Evolutionary conservation across 768 basidiomycete genomes (phyloP), one percentile per base, ranked within the genome.

Genomic region (Scleroderma citrinum): DNA sequence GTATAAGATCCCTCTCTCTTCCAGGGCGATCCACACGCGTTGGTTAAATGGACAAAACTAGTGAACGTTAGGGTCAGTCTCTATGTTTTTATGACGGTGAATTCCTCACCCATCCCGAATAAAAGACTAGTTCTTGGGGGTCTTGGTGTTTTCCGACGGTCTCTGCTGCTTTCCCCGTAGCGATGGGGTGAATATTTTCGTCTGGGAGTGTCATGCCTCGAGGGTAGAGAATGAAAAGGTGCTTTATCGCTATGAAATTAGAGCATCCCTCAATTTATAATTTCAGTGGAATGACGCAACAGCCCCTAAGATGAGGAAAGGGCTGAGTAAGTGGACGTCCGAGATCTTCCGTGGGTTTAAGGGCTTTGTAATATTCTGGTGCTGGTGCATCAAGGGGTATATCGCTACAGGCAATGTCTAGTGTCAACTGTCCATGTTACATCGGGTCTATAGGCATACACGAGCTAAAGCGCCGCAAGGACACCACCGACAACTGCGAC

Each of bases 1-100:
- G 57, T 86, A 87, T 1, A 78, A 77, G 24, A 86, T 77, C 0
- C 76, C 75, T 47, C 73, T 77, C 59, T 85, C 84, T 58, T 87
- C 83, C 4, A 87, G 69, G 0, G 76, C 64, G 45, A 86, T 80
- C 85, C 85, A 87, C 12, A 70, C 69, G 10, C 84, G 71, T 59
- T 81, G 80, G 19, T 77, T 78, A 45, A 68, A 82, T 0, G 80
- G 81, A 53, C 80, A 82, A 61, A 83, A 83, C 63, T 65, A 12
- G 31, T 30, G 13, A 23, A 5, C 31, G 30, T 23, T 38, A 42
- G 38, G n/a, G 11, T 39, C 17, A 34, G 21, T 13, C 13, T 37
- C 8, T 12, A 13, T 10, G 36, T 20, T 17, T 14, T 24, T 19
- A 12, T 6, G 23, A 17, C 13, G 26, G 13, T 13, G 20, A 17